Conservation (phyloP, 345 rosid species). For the Boechera divaricarpa region DNA sequence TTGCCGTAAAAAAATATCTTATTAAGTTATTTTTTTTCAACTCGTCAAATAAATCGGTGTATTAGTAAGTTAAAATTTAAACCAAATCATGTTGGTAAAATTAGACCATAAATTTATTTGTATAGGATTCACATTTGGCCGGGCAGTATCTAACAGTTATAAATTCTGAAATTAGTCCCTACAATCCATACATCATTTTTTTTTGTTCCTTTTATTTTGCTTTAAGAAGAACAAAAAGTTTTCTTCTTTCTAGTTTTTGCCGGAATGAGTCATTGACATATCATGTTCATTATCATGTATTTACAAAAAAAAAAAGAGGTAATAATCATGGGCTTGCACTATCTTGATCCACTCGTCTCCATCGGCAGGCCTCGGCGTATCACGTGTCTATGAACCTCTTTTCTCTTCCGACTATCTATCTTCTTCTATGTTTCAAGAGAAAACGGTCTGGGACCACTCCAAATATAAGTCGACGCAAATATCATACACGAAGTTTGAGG, state of each 20-base stretch:
- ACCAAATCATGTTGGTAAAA: background rate
- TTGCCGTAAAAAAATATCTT: background rate
- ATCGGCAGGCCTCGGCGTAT: background rate
- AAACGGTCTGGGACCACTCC: no score
- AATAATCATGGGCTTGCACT: slow-evolving; percentile 33
- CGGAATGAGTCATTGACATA: slow-evolving; percentile 32
- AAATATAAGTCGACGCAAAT: no score
- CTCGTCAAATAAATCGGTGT: background rate
- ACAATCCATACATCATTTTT: background rate
- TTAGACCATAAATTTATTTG: background rate
- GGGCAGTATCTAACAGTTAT: slow-evolving; percentile 2
- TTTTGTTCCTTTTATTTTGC: background rate
- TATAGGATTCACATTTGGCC: background rate
- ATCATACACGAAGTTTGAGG: no score
- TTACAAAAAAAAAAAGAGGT: slow-evolving; percentile 20
- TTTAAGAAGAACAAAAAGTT: background rate
- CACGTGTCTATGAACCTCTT: background rate
- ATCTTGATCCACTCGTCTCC: slow-evolving; percentile 31
- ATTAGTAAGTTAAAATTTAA: background rate
- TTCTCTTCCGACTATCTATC: background rate
- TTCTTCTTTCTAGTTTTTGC: background rate
- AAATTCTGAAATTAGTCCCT: slow-evolving; percentile 3
- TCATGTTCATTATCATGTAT: slow-evolving; percentile 36
- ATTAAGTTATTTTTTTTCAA: no score
- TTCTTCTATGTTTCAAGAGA: background rate